Conservation (phyloP, 257 asterid species). For the Salvia hispanica region DNA sequence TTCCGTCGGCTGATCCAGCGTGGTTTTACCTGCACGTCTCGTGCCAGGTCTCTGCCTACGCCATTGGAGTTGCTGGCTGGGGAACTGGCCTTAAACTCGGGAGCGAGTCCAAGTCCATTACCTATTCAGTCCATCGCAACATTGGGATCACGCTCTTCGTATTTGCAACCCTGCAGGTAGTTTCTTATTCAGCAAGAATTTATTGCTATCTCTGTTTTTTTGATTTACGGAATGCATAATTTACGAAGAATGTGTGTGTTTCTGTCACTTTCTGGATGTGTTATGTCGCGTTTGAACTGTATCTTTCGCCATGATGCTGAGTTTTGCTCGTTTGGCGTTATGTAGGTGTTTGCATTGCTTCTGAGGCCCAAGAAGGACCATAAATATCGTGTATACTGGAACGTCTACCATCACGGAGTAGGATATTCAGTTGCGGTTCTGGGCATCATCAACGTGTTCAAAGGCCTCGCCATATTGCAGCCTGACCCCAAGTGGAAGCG, state of each 20-base stretch:
- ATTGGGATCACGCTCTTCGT: conserved; percentile 81
- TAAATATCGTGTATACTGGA: conserved; percentile 82
- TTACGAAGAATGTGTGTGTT: neutral
- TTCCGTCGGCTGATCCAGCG: conserved; percentile 71
- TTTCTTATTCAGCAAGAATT: neutral
- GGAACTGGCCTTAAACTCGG: conserved; percentile 87
- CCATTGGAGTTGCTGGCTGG: conserved; percentile 95
- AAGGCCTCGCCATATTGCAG: conserved; percentile 64
- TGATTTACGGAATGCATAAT: neutral
- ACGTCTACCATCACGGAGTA: conserved; percentile 68
- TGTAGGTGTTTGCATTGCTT: conserved; percentile 66
- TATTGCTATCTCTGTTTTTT: neutral
- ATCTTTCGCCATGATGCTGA: conserved; percentile 1
- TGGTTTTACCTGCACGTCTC: conserved; percentile 82
- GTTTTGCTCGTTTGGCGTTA: conserved; percentile 29
- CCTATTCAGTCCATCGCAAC: conserved; percentile 54
- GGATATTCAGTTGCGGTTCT: conserved; percentile 66
- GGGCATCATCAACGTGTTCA: conserved; percentile 75
- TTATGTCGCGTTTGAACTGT: neutral
- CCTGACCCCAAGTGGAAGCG: conserved; percentile 68
- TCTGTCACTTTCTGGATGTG: conserved; percentile 5
- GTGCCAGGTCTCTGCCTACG: conserved; percentile 74
- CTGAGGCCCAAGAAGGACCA: conserved; percentile 81
- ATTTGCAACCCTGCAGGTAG: conserved; percentile 83
- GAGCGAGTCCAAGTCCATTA: conserved; percentile 56